Conservation (phyloP, 2,329 filamentous ascomycete species). For the Kalaharituber pfeilii region DNA sequence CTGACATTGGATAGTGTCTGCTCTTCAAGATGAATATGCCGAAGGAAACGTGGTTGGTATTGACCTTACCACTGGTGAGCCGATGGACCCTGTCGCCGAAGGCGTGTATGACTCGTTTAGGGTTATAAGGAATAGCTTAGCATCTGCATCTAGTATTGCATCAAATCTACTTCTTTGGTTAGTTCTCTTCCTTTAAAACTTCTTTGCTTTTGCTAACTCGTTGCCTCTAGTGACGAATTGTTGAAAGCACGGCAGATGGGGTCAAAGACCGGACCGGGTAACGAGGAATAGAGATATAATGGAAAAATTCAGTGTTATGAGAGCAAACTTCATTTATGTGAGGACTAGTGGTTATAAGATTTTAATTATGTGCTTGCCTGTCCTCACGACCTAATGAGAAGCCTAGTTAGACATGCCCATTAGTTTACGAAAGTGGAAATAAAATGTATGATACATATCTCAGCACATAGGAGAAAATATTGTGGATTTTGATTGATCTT, state of each 20-base stretch:
- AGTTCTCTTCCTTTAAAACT: background rate
- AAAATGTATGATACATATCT: no score
- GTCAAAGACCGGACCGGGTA: background rate
- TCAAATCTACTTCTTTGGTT: conserved; percentile 69
- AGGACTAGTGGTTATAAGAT: no score
- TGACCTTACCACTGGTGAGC: conserved; percentile 68
- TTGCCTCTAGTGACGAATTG: conserved; percentile 59
- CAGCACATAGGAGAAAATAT: no score
- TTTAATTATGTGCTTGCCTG: no score
- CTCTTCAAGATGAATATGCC: conserved; percentile 65
- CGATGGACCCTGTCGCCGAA: conserved; percentile 86
- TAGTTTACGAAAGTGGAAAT: no score
- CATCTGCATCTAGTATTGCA: conserved; percentile 85
- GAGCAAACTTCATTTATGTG: no score
- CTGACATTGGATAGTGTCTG: conserved; percentile 45
- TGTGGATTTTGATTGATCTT: no score
- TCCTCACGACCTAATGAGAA: no score
- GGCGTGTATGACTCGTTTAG: conserved; percentile 95
- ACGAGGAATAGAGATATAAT: no score
- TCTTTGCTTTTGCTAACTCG: background rate
- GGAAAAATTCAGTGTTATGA: no score
- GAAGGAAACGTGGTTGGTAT: conserved; percentile 77
- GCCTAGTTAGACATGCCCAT: no score
- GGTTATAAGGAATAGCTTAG: conserved; percentile 80
- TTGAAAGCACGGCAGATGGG: conserved; percentile 97